phyloP scores from a whole-genome alignment of 371 early-diverging fungal genomes.

The Mortierella sp. region DNA sequence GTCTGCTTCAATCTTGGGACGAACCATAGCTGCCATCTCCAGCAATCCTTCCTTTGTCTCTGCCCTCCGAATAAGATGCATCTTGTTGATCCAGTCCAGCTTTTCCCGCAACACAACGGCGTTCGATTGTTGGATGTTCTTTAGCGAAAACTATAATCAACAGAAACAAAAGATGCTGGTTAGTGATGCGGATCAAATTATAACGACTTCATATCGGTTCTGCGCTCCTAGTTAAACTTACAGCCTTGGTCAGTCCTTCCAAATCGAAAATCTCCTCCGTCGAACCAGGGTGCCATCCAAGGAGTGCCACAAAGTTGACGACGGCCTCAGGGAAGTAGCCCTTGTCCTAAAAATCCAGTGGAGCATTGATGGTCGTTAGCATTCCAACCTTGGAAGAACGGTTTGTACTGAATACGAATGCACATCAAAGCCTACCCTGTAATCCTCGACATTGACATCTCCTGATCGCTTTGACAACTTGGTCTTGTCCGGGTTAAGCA shows the following conservation, averaged over 20 bases:
- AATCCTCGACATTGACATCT: conserved; percentile 83
- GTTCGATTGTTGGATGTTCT: conserved; percentile 79
- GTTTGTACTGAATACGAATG: background rate
- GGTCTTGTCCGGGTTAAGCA: conserved; percentile 85
- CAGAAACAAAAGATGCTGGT: background rate
- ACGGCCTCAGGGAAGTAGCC: conserved; percentile 93
- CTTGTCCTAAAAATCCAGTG: conserved; percentile 61
- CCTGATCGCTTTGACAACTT: conserved; percentile 91
- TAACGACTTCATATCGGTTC: background rate
- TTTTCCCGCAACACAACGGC: conserved; percentile 85
- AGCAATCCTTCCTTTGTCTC: conserved; percentile 62
- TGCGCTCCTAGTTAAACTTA: conserved; percentile 49
- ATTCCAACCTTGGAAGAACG: no score
- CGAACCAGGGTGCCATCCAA: conserved; percentile 86
- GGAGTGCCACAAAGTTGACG: conserved; percentile 88
- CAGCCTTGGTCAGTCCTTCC: conserved; percentile 74
- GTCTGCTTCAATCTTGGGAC: conserved; percentile 40
- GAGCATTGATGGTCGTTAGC: background rate
- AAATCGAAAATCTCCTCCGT: conserved; percentile 75
- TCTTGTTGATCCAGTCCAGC: conserved; percentile 88
- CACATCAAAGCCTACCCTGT: conserved; percentile 54
- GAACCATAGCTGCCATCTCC: conserved; percentile 43
- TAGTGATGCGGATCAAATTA: background rate
- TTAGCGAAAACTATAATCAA: conserved; percentile 73
- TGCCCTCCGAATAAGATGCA: conserved; percentile 73